Conservation (phyloP, 2,329 filamentous ascomycete genomes). For the Lachnellula subtilissima region DNA sequence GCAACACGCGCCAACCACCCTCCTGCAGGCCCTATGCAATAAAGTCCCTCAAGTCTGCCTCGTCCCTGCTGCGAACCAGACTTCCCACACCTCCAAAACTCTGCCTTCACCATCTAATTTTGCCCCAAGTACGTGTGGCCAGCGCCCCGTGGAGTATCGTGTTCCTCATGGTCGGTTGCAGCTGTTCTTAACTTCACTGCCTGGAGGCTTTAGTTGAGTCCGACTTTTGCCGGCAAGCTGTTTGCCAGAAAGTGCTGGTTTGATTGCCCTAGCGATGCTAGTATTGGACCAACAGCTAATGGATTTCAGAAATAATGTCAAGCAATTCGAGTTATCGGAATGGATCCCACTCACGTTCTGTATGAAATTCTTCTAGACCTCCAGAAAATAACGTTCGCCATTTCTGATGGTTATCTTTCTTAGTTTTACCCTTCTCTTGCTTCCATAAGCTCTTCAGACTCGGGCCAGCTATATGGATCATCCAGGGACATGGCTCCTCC, state of each 20-base stretch:
- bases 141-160: neutral
- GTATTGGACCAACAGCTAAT: constrained; percentile 10
- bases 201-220: constrained; percentile 6
- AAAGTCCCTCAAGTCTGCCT: constrained; percentile 21
- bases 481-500: constrained; percentile 26
- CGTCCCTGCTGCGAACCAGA: constrained; percentile 13
- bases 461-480: constrained; percentile 19
- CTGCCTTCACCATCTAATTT: constrained; percentile 7
- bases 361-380: constrained; percentile 16
- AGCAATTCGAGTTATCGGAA: constrained; percentile 22
- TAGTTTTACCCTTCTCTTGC: constrained; percentile 24
- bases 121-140: constrained; percentile 11
- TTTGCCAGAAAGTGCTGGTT: constrained; percentile 13
- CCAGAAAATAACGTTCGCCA: neutral
- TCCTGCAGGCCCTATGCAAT: constrained; percentile 11
- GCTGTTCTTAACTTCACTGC: constrained; percentile 15
- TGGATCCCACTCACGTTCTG: constrained; percentile 19
- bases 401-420: constrained; percentile 21
- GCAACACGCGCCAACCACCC: constrained; percentile 3
- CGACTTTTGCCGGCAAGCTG: constrained; percentile 11
- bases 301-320: constrained; percentile 22
- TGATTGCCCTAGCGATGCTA: constrained; percentile 6
- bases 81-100: constrained; percentile 3
- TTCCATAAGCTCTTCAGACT: constrained; percentile 19
- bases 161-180: constrained; percentile 3